Evolutionary conservation across 2,329 filamentous ascomycete species (phyloP).

Genomic region (Diaporthe velutina): DNA sequence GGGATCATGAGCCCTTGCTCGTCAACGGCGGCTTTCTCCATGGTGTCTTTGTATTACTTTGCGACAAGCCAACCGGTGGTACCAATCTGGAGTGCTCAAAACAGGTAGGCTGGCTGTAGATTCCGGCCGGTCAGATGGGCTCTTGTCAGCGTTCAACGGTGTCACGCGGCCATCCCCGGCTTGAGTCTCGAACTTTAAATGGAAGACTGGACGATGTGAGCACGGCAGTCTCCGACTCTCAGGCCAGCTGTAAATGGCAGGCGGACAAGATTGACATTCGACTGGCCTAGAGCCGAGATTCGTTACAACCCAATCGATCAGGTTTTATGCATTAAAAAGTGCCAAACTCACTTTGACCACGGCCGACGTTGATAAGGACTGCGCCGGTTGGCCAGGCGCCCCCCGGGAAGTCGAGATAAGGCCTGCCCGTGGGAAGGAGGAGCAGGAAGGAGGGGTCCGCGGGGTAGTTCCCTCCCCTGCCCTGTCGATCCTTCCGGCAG

Average conservation of each 20-base stretch:
- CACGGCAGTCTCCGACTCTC: conserved; percentile 27
- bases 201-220: background rate
- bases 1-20: conserved; percentile 49
- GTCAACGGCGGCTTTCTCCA: conserved; percentile 51
- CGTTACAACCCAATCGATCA: conserved; percentile 16
- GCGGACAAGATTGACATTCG: conserved; percentile 27
- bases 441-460: conserved; percentile 18
- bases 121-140: background rate
- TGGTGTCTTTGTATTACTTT: conserved; percentile 38
- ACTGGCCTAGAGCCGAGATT: conserved; percentile 2
- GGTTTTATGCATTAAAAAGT: conserved; percentile 12
- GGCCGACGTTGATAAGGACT: conserved; percentile 13
- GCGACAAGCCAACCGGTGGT: background rate
- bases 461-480: conserved; percentile 8
- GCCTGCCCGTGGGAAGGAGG: background rate
- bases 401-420: conserved; percentile 21
- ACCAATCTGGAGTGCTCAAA: background rate
- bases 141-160: background rate
- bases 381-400: conserved; percentile 11
- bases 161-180: conserved; percentile 10
- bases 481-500: conserved; percentile 23
- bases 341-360: conserved; percentile 18
- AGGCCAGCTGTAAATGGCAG: conserved; percentile 14
- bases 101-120: background rate
- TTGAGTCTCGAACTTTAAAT: conserved; percentile 22